These are phyloP conservation scores for Candida sp. DNA, from an alignment of 1,139 yeast genomes.

Conservation along the genomic window DNA sequence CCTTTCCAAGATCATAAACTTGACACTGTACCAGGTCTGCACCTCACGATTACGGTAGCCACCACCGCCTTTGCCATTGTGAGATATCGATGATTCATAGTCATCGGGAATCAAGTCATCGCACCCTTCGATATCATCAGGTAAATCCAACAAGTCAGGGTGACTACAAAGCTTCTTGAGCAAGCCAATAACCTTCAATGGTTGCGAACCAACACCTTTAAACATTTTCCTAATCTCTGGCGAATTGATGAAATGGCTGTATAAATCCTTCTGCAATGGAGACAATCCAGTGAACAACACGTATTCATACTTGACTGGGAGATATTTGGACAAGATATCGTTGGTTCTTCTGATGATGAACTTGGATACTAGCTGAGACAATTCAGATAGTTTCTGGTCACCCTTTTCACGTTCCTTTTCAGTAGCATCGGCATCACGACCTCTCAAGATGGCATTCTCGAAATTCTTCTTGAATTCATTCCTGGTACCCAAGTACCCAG, in stretches of 20 bases:
- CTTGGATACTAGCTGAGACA: conserved; percentile 80
- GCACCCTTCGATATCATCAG: conserved; percentile 76
- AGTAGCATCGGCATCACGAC: conserved; percentile 91
- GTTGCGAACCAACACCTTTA: conserved; percentile 78
- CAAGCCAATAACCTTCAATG: conserved; percentile 88
- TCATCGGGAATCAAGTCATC: conserved; percentile 75
- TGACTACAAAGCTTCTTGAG: conserved; percentile 92
- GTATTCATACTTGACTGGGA: conserved; percentile 96
- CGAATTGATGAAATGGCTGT: conserved; percentile 77
- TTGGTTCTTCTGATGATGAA: conserved; percentile 96
- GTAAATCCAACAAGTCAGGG: conserved; percentile 81
- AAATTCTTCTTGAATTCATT: conserved; percentile 83
- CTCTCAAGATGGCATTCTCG: conserved; percentile 79
- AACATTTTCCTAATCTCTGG: conserved; percentile 76
- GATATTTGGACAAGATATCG: conserved; percentile 89
- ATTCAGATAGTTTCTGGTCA: conserved; percentile 69
- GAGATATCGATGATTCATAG: conserved; percentile 46
- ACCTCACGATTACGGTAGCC: conserved; percentile 50
- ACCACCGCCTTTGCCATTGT: conserved; percentile 11
- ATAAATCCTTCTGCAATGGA: conserved; percentile 75
- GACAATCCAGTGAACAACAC: conserved; percentile 89
- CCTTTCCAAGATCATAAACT: conserved; percentile 68
- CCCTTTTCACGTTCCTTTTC: conserved; percentile 79
- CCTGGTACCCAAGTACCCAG: conserved; percentile 89
- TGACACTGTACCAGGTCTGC: conserved; percentile 66